Percentiles rank a stretch among this genome's conserved stretches.
Evolutionary conservation across 179 eudicot genomes (phyloP).

Genomic region (Corrigiola litoralis): DNA sequence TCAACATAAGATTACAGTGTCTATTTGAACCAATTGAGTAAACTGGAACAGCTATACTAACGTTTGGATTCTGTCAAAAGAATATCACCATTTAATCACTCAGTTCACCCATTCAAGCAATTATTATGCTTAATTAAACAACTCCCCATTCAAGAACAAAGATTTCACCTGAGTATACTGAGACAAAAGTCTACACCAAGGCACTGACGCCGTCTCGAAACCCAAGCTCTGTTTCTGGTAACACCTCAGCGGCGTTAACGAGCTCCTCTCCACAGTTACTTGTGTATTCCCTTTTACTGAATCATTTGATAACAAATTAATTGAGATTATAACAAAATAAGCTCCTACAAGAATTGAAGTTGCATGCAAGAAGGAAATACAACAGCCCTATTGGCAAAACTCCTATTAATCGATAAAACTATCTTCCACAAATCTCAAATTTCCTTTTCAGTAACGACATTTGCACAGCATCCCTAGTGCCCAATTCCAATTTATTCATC

Average conservation of each 20-base stretch:
- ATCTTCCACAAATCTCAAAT: too few species aligned
- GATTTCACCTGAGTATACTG: constrained; percentile 57
- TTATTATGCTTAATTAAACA: not conserved
- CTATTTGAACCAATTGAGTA: constrained; percentile 65
- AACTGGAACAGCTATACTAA: constrained; percentile 36
- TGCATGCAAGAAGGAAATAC: too few species aligned
- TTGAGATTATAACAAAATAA: too few species aligned
- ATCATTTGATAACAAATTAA: not conserved
- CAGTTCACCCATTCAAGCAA: too few species aligned
- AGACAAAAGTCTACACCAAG: constrained; percentile 84
- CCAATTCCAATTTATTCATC: too few species aligned
- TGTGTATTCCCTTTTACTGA: constrained; percentile 33
- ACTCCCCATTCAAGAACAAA: not conserved
- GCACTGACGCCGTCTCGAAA: constrained; percentile 37
- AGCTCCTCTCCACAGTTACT: constrained; percentile 32
- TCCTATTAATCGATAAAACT: too few species aligned
- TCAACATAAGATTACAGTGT: constrained; percentile 43
- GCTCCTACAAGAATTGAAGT: too few species aligned
- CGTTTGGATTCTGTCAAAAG: constrained; percentile 50
- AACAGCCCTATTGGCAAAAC: too few species aligned
- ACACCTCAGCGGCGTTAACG: constrained; percentile 40
- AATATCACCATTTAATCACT: constrained; percentile 1
- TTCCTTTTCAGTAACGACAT: too few species aligned
- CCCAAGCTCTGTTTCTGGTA: constrained; percentile 36
- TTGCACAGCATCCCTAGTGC: too few species aligned